Percentiles rank a stretch among this genome's conserved stretches.
These are phyloP conservation scores for Solanum ossicruentum DNA, from an alignment of 257 asterid species.

Conservation along the genomic window DNA sequence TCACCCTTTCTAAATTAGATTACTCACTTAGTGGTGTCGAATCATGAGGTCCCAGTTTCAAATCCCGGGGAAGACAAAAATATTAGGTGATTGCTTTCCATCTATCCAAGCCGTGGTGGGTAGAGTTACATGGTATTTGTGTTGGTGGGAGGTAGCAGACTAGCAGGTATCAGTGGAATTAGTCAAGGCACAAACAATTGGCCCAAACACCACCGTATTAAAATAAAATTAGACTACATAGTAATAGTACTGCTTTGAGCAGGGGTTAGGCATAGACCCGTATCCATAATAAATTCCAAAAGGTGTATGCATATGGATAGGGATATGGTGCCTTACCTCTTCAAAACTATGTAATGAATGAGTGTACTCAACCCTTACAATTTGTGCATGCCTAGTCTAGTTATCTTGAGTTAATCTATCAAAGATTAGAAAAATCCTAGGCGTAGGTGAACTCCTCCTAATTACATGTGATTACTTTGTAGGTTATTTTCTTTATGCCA, in stretches of 20 bases:
- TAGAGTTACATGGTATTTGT: neutral
- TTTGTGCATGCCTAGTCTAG: neutral
- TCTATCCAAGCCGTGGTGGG: neutral
- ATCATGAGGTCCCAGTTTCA: neutral
- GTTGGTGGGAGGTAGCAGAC: neutral
- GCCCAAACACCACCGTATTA: neutral
- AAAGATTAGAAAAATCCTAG: neutral
- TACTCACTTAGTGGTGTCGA: neutral
- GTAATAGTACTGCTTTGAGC: neutral
- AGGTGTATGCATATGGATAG: neutral
- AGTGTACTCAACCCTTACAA: neutral
- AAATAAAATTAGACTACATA: neutral
- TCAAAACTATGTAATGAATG: neutral
- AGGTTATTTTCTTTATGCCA: neutral
- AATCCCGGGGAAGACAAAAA: neutral
- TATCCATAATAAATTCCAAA: neutral
- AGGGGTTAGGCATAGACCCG: neutral
- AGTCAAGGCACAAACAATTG: neutral
- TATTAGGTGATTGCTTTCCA: neutral
- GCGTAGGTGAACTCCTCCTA: neutral
- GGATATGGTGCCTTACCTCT: neutral
- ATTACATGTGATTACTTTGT: neutral
- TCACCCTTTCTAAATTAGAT: neutral
- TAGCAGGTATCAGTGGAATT: neutral
- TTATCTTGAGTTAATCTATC: neutral